A percentile compares a stretch with the other conserved stretches of the same genome.
Conservation (phyloP, 2,329 filamentous ascomycete genomes). For the Fusarium nelsonii region DNA sequence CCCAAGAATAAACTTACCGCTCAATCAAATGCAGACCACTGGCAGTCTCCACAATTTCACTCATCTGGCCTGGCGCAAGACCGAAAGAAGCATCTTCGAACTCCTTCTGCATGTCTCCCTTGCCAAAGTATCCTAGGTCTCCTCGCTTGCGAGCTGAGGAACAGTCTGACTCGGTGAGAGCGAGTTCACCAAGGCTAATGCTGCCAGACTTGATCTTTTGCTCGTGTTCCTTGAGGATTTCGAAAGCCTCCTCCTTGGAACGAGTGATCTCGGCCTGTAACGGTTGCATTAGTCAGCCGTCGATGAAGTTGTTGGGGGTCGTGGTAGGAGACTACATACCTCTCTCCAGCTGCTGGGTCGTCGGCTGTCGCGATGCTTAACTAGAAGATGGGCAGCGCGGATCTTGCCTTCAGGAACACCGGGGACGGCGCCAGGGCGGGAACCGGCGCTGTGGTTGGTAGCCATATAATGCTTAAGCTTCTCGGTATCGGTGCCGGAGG, state of each 20-base stretch:
- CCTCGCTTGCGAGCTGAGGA: slow-evolving; percentile 94
- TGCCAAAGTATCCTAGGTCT: slow-evolving; percentile 94
- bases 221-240: slow-evolving; percentile 82
- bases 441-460: slow-evolving; percentile 77
- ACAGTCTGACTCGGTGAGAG: slow-evolving; percentile 91
- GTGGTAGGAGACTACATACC: slow-evolving; percentile 51
- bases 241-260: slow-evolving; percentile 85
- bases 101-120: slow-evolving; percentile 97
- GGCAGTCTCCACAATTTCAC: slow-evolving; percentile 88
- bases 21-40: slow-evolving; percentile 97
- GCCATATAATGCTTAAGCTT: slow-evolving; percentile 96
- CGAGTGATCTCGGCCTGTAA: slow-evolving; percentile 81
- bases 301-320: not conserved
- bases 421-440: slow-evolving; percentile 55
- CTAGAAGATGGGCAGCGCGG: slow-evolving; percentile 88
- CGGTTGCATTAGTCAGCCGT: slow-evolving; percentile 5
- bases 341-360: slow-evolving; percentile 95
- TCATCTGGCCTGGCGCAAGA: slow-evolving; percentile 88
- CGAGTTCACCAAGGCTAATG: slow-evolving; percentile 81
- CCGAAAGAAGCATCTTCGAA: slow-evolving; percentile 96
- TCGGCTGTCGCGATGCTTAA: slow-evolving; percentile 92
- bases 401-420: slow-evolving; percentile 80
- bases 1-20: slow-evolving; percentile 69
- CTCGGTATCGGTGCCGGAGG: slow-evolving; percentile 86
- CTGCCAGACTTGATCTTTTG: slow-evolving; percentile 78